phyloP scores from a whole-genome alignment of 352 stramenopile genomes.

The Poterioochromonas sp. region DNA sequence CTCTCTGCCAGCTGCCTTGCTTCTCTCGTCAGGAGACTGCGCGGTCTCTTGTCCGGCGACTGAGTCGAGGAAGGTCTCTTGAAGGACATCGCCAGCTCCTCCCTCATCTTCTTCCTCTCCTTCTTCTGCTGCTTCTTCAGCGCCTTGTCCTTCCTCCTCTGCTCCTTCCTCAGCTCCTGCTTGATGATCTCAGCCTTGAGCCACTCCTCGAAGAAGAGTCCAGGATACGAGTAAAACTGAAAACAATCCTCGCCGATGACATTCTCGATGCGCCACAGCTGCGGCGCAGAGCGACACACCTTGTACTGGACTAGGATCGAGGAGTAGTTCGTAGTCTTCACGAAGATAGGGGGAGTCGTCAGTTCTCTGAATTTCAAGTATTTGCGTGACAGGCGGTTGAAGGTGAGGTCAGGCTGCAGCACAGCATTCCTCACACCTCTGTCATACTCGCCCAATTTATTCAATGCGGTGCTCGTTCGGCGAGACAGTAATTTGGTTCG shows the following conservation, averaged over 20 bases:
- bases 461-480: not conserved
- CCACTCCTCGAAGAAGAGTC: conserved; percentile 24
- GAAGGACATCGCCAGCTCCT: not conserved
- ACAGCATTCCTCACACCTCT: not conserved
- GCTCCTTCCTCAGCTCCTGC: not conserved
- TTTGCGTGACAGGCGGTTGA: not conserved
- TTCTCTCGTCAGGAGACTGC: not conserved
- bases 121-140: conserved; percentile 9
- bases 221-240: not conserved
- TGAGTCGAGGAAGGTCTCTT: not conserved
- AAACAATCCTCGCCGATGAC: not conserved
- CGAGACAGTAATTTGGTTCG: not conserved
- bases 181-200: not conserved
- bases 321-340: too few species aligned
- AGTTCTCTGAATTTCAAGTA: not conserved
- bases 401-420: not conserved
- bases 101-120: not conserved
- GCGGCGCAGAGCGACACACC: not conserved
- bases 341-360: not conserved
- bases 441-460: not conserved
- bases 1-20: not conserved
- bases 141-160: not conserved
- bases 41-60: not conserved
- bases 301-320: not conserved
- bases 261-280: not conserved